Evolutionary conservation across 768 basidiomycete genomes (phyloP).

Genomic region (Leucosporidium yakuticum): DNA sequence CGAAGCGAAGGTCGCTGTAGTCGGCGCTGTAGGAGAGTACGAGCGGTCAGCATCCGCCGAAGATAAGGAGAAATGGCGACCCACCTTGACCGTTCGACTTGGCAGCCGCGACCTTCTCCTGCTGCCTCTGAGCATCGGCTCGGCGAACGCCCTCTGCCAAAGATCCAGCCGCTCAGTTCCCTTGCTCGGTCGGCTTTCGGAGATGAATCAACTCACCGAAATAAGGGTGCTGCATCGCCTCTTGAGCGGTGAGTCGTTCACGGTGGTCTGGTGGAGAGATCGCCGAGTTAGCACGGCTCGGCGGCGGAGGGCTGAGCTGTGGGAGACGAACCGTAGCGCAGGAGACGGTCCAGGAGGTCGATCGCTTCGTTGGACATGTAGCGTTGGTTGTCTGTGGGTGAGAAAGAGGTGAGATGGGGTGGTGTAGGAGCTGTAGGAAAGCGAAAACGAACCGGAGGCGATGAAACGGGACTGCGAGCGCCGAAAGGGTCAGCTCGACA

Average conservation of each 20-base stretch:
- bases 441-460: slow-evolving; percentile 46
- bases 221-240: slow-evolving; percentile 87
- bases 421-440: too few species aligned
- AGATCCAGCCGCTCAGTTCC: too few species aligned
- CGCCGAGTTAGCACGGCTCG: not conserved
- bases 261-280: slow-evolving; percentile 57
- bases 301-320: slow-evolving; percentile 42
- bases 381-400: slow-evolving; percentile 5
- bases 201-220: slow-evolving; percentile 46
- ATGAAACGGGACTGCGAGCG: slow-evolving; percentile 94
- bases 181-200: too few species aligned
- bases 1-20: too few species aligned
- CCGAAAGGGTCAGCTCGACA: too few species aligned
- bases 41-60: too few species aligned
- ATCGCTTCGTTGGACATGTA: slow-evolving; percentile 89
- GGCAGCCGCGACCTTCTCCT: too few species aligned
- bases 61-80: too few species aligned
- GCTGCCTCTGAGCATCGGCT: not conserved
- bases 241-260: slow-evolving; percentile 87
- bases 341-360: slow-evolving; percentile 88
- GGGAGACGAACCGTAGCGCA: slow-evolving; percentile 63
- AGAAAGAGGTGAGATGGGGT: not conserved
- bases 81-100: too few species aligned
- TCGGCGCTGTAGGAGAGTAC: too few species aligned
- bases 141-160: not conserved